Base-by-base conservation (phyloP, 768 basidiomycete species). In the Amyloporia xantha region DNA sequence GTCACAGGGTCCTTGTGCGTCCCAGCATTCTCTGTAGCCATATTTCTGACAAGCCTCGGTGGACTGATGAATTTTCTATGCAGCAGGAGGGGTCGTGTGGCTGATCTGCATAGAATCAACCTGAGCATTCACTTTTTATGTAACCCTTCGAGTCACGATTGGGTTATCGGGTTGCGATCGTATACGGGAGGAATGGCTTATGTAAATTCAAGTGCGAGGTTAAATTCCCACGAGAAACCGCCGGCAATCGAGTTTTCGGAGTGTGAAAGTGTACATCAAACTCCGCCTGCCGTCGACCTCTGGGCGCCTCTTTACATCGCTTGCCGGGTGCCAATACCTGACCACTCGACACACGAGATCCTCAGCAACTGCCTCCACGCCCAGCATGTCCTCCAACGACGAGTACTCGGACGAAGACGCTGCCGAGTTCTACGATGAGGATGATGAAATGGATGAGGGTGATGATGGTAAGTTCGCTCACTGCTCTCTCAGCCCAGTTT, bases 1-100 rank as follows among this genome's bases (percentile, higher is more conserved):
- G 95, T 96, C 54, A 92, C 79, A 36, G 86, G 86, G 66, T 92
- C 89, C 75, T 81, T 83, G 63, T 77, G 78, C 27, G 64, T 61
- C 13, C 63, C 67, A 5, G 63, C 50, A 15, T 54, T 48, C 30
- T 73, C 72, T 33, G 70, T 42, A 1, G 71, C 66, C 74, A 76
- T 76, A 2, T 27, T 66, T 59, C 59, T 44, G 5, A 37, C 37
- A 28, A 24, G 13, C 48, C 35, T 20, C 35, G 35, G 38, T 15
- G 48, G 36, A 5, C 25, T 24, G 50, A 39, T 41, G 51, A 50
- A 47, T 41, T 24, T 47, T 30, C 27, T 49, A 37, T 35, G 42
- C 41, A 43, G 51, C 46, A 42, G 44, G 33, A 47, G 38, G 41
- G 15, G 7, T 36, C 27, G 41, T 53, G 39, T 39, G 37, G 55